Evolutionary conservation across 2,329 filamentous ascomycete genomes (phyloP).

Genomic region (Penicillium sp.): DNA sequence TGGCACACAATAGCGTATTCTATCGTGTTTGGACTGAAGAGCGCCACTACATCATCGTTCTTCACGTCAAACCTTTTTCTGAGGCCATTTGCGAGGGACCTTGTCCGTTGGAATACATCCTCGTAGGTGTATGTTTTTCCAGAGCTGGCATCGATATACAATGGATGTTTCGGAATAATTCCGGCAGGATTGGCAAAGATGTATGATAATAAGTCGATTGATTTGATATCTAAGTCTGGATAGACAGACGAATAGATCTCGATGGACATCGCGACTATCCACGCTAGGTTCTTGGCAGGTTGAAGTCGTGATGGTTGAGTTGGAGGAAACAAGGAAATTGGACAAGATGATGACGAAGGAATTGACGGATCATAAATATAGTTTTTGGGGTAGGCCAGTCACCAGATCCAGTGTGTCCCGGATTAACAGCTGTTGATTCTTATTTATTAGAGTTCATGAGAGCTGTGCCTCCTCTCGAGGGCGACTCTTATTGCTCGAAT

Average conservation of each 20-base stretch:
- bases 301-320: background rate
- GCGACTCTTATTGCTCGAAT: background rate
- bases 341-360: background rate
- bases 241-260: background rate
- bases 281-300: background rate
- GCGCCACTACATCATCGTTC: background rate
- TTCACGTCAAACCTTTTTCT: background rate
- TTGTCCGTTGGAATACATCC: background rate
- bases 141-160: background rate
- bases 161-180: background rate
- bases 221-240: background rate
- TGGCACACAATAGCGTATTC: background rate
- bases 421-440: background rate
- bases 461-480: background rate
- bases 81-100: background rate
- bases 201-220: background rate
- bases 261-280: background rate
- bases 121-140: background rate
- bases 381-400: background rate
- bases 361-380: background rate
- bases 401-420: background rate
- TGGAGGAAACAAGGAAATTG: background rate
- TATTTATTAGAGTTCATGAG: background rate
- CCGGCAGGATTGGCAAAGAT: background rate
- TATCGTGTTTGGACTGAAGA: background rate